Conservation (phyloP, 108 stramenopile species). For the Nitzschia sp. region DNA sequence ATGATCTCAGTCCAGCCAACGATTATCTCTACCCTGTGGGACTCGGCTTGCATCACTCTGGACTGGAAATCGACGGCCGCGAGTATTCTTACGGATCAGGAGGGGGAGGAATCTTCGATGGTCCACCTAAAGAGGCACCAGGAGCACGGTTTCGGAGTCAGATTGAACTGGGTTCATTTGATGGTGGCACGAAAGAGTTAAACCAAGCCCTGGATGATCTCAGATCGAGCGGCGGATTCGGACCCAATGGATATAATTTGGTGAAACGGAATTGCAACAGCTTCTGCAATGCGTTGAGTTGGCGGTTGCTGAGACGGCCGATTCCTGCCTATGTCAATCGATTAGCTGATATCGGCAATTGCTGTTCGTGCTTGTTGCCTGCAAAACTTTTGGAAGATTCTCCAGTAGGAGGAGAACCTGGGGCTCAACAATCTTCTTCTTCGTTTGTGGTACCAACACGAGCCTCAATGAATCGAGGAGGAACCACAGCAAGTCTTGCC, state of each 20-base stretch:
- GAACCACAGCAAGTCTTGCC: conserved; percentile 28
- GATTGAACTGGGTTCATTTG: conserved; percentile 76
- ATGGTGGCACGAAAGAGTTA: conserved; percentile 71
- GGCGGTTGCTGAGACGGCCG: conserved; percentile 51
- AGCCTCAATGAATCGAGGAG: conserved; percentile 41
- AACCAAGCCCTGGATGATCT: conserved; percentile 69
- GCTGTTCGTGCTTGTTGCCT: conserved; percentile 81
- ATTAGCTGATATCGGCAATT: conserved; percentile 77
- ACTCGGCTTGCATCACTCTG: conserved; percentile 86
- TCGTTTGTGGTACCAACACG: conserved; percentile 46
- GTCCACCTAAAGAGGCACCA: conserved; percentile 61
- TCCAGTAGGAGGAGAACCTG: conserved; percentile 66
- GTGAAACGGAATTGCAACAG: conserved; percentile 89
- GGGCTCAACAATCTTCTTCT: conserved; percentile 28
- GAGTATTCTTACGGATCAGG: conserved; percentile 85
- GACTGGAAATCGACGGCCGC: conserved; percentile 77
- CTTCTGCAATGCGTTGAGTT: conserved; percentile 88
- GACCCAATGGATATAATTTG: conserved; percentile 76
- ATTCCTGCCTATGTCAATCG: conserved; percentile 91
- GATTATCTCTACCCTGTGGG: conserved; percentile 73
- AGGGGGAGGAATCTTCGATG: conserved; percentile 75
- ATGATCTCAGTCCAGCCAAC: conserved; percentile 86
- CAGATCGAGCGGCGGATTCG: conserved; percentile 51
- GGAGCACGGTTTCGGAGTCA: conserved; percentile 65
- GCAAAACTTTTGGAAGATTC: conserved; percentile 72